Evolutionary conservation across 129 eudicot species (phyloP), one percentile per base, ranked within the genome.

Genomic region (Tagetes erecta): DNA sequence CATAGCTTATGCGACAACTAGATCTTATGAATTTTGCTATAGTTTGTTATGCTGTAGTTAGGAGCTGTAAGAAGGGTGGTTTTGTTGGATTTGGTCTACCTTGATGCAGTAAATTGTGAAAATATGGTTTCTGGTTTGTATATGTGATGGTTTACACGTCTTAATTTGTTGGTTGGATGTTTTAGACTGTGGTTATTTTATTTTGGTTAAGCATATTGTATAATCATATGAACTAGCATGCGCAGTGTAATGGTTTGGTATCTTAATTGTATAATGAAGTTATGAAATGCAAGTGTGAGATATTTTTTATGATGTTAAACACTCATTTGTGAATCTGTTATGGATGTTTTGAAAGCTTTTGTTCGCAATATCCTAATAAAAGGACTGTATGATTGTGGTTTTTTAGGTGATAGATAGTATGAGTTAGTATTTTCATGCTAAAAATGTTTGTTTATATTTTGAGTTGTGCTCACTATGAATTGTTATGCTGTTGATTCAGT

Each of bases 1-100:
- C 55, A 39, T 12, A 58, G 46, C 58, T 57, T 63, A 11, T 10
- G 52, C 11, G 10, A 10, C 52, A 9, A 11, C n/a, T 77, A 68
- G 85, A 80, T 66, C 81, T 68, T 80, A 1, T 76, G 51, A 39
- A 60, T 60, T 20, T 70, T 68, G 38, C n/a, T 31, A 64, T 70
- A 8, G 30, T 65, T 49, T 72, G 6, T 36, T 52, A 8, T 36
- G 37, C 41, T 51, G 58, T 53, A 44, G 53, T 76, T 36, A 7
- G 12, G 67, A 14, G 59, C 41, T 65, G 6, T 57, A 11, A 60
- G 68, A 68, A 20, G 27, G 27, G 10, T 20, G 58, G 11, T 67
- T 67, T 67, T 76, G 68, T 76, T 76, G 74, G 68, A 76, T 76
- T 74, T 76, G 68, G 47, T 34, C 14, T 68, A 11, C 66, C 30